A percentile compares a stretch with the other conserved stretches of the same genome.
Evolutionary conservation across 2,329 filamentous ascomycete species (phyloP).

Genomic region (Colletotrichum sp.): DNA sequence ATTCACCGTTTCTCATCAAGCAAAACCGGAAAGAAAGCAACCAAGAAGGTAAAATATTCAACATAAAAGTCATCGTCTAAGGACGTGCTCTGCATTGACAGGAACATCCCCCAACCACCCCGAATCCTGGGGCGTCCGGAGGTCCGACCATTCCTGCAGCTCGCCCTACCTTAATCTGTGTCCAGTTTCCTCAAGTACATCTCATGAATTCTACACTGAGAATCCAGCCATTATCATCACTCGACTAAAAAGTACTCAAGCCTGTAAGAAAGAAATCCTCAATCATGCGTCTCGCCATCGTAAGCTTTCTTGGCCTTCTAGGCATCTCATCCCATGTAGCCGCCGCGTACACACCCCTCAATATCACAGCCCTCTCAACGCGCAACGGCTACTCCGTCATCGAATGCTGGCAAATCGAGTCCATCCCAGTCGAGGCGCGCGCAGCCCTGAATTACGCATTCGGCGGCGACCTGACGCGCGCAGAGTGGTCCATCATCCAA

Average conservation of each 20-base stretch:
- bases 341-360: slow-evolving; percentile 30
- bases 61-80: background rate
- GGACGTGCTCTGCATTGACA: background rate
- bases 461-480: slow-evolving; percentile 28
- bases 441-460: slow-evolving; percentile 34
- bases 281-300: background rate
- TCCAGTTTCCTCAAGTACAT: accelerated
- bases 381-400: slow-evolving; percentile 41
- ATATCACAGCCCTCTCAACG: slow-evolving; percentile 44
- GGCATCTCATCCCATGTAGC: background rate
- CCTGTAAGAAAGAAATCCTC: background rate
- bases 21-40: background rate
- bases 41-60: background rate
- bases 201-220: background rate
- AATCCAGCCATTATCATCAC: accelerated
- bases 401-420: slow-evolving; percentile 50
- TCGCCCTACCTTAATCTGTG: background rate
- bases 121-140: background rate
- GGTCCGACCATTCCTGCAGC: background rate
- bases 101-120: background rate
- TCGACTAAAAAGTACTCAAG: background rate
- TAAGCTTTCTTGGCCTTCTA: background rate
- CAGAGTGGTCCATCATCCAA: slow-evolving; percentile 34
- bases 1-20: too few species aligned
- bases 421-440: slow-evolving; percentile 26